Conservation (phyloP, 2,329 filamentous ascomycete species). For the Onygenales sp. region DNA sequence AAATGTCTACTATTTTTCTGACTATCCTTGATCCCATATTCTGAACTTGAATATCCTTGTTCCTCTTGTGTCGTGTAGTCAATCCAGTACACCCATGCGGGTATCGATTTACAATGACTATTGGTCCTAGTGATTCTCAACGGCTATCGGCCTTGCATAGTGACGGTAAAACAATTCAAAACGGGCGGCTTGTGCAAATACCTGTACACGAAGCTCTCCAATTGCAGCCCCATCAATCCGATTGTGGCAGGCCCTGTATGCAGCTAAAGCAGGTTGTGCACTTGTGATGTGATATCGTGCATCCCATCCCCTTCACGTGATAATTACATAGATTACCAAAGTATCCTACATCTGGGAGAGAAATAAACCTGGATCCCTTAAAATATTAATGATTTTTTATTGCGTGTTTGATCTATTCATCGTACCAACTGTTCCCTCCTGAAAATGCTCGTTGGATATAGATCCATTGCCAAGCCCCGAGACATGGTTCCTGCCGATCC, state of each 20-base stretch:
- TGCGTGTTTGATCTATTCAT: neutral
- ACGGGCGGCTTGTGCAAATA: neutral
- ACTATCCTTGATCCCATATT: neutral
- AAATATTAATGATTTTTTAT: too few species aligned
- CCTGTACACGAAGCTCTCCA: too few species aligned
- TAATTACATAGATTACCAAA: too few species aligned
- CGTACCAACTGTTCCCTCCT: neutral
- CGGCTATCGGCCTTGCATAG: too few species aligned
- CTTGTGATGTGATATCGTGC: neutral
- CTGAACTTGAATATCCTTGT: too few species aligned
- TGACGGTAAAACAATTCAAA: neutral
- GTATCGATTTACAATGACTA: too few species aligned
- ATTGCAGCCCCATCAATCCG: neutral
- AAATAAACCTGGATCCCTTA: neutral
- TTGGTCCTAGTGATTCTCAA: too few species aligned
- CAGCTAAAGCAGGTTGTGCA: neutral
- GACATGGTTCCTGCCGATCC: neutral
- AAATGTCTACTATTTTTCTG: neutral
- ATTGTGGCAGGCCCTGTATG: neutral
- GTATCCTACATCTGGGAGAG: neutral
- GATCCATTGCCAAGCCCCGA: neutral
- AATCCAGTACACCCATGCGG: too few species aligned
- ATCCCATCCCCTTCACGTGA: neutral
- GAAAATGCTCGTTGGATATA: neutral
- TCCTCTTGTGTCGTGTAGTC: too few species aligned